phyloP scores from a whole-genome alignment of 352 stramenopile genomes.

The Phytophthora tentaculata region DNA sequence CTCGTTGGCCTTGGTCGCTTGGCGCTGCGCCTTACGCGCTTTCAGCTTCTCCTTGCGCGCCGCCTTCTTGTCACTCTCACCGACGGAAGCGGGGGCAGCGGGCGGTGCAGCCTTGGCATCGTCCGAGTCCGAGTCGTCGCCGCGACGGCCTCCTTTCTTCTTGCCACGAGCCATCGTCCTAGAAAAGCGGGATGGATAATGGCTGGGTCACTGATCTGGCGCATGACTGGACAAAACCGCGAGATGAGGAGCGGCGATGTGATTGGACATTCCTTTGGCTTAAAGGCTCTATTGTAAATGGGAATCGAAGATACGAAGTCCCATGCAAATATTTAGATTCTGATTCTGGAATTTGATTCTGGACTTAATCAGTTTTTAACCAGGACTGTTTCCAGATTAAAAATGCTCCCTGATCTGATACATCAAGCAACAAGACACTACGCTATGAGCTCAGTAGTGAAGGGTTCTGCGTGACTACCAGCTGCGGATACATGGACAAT shows the following conservation, averaged over 20 bases:
- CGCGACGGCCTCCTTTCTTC: constrained; percentile 80
- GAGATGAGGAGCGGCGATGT: constrained; percentile 5
- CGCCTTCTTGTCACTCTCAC: constrained; percentile 73
- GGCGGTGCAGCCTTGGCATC: constrained; percentile 39
- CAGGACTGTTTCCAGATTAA: too few species aligned
- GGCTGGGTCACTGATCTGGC: neutral
- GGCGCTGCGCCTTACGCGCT: constrained; percentile 58
- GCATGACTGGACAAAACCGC: constrained; percentile 23
- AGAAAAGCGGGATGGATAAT: neutral
- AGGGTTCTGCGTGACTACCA: constrained; percentile 55
- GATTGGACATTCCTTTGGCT: constrained; percentile 2
- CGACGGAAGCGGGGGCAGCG: constrained; percentile 31
- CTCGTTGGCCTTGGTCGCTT: constrained; percentile 51
- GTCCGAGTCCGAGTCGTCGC: constrained; percentile 81
- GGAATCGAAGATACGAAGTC: too few species aligned
- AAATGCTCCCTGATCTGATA: too few species aligned
- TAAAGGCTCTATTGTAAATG: too few species aligned
- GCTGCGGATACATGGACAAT: constrained; percentile 1
- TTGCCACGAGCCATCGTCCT: constrained; percentile 69
- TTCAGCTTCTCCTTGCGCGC: constrained; percentile 84
- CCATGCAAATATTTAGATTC: too few species aligned
- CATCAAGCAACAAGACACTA: neutral
- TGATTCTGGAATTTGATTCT: neutral
- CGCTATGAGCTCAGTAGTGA: constrained; percentile 23
- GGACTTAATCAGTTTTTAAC: too few species aligned